These are phyloP conservation scores for Ustilago curta DNA, from an alignment of 1,284 basidiomycete genomes.

Conservation along the genomic window DNA sequence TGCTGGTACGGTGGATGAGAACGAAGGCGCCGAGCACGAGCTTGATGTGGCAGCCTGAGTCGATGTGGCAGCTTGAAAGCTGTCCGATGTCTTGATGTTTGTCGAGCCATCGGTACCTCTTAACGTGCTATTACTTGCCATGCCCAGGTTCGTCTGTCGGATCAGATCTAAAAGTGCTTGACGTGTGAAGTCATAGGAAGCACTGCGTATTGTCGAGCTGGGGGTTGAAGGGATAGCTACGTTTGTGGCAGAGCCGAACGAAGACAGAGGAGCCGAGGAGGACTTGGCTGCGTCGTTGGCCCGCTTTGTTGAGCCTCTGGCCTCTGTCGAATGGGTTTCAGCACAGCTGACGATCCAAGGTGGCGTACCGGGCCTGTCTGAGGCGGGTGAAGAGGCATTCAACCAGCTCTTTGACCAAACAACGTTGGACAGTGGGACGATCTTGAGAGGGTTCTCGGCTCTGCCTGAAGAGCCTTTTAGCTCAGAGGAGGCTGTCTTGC, in stretches of 20 bases:
- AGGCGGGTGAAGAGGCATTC: slow-evolving; percentile 7
- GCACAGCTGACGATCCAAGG: neutral
- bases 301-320: neutral
- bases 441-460: slow-evolving; percentile 5
- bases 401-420: slow-evolving; percentile 25
- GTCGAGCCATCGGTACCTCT: neutral
- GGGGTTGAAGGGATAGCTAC: neutral
- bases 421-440: slow-evolving; percentile 22
- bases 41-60: neutral
- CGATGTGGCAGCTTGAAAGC: neutral
- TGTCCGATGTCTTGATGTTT: neutral
- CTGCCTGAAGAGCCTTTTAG: neutral
- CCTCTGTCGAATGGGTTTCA: neutral
- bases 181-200: slow-evolving; percentile 29
- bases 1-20: slow-evolving; percentile 6
- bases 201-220: neutral
- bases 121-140: neutral
- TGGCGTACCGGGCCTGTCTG: neutral
- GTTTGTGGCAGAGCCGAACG: neutral
- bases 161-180: slow-evolving; percentile 37
- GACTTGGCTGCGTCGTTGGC: neutral
- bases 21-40: neutral
- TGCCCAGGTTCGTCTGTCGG: slow-evolving; percentile 26
- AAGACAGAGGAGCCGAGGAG: neutral
- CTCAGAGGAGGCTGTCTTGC: neutral